These are phyloP conservation scores for Phialemonium atrogriseum DNA, from an alignment of 2,329 filamentous ascomycete species.

Conservation along the genomic window DNA sequence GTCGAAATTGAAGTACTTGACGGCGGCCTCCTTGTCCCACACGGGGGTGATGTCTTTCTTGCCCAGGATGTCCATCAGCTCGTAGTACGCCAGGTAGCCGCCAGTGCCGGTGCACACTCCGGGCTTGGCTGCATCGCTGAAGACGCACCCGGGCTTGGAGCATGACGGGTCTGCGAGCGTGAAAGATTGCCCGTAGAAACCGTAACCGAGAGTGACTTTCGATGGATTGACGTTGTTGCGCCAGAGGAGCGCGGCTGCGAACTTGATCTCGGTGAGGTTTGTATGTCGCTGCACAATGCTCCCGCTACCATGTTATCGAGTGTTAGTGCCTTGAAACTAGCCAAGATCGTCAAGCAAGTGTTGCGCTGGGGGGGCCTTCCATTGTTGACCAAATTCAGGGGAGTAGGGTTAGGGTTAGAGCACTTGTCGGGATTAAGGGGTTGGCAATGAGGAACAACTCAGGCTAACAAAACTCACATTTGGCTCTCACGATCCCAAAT, in stretches of 20 bases:
- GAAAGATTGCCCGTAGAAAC: conserved; percentile 29
- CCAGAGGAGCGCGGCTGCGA: conserved; percentile 32
- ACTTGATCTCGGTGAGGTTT: conserved; percentile 32
- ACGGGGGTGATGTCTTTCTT: not conserved
- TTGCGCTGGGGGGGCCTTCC: too few species aligned
- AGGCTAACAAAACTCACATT: too few species aligned
- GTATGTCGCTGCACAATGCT: conserved; percentile 26
- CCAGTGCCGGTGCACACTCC: not conserved
- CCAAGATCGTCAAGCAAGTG: too few species aligned
- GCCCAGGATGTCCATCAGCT: not conserved
- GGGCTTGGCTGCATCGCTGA: not conserved
- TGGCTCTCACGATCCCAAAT: conserved; percentile 1
- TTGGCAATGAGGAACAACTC: too few species aligned
- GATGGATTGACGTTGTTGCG: conserved; percentile 26
- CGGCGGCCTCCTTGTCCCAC: conserved; percentile 1
- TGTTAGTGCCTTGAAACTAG: too few species aligned
- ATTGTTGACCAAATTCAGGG: too few species aligned
- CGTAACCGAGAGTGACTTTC: conserved; percentile 32
- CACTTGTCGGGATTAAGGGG: too few species aligned
- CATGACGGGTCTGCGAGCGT: conserved; percentile 11
- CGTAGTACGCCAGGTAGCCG: not conserved
- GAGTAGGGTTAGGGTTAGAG: too few species aligned
- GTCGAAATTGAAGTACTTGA: conserved; percentile 1
- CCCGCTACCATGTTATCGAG: conserved; percentile 13
- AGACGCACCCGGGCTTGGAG: conserved; percentile 12